A percentile compares a stretch with the other conserved stretches of the same genome.
phyloP scores from a whole-genome alignment of 495 filamentous ascomycete species.

The Parachaetomium inaequale region DNA sequence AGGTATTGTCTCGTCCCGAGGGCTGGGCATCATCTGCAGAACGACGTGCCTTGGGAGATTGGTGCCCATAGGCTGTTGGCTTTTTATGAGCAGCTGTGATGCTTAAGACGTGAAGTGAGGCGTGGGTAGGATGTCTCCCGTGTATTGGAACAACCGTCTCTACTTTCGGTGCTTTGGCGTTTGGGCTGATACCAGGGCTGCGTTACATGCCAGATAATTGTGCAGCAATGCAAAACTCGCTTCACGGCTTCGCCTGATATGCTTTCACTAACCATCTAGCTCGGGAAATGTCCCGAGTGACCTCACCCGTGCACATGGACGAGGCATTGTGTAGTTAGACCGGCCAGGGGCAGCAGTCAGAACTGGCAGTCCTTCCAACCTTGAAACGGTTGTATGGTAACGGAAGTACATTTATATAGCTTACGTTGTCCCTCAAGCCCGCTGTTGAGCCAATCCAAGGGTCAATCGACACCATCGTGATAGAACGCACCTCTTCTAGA shows the following conservation, averaged over 20 bases:
- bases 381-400: too few relatives aligned
- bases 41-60: slow-evolving; percentile 41
- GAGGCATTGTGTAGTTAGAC: too few relatives aligned
- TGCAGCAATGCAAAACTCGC: not conserved
- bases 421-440: too few relatives aligned
- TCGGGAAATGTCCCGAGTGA: too few relatives aligned
- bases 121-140: not conserved
- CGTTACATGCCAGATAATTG: not conserved
- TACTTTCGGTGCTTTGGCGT: not conserved
- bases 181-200: not conserved
- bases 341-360: too few relatives aligned
- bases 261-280: too few relatives aligned
- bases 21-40: slow-evolving; percentile 47
- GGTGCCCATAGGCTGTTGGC: slow-evolving; percentile 38
- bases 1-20: slow-evolving; percentile 34
- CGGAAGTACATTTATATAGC: too few relatives aligned
- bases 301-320: too few relatives aligned
- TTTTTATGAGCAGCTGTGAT: slow-evolving; percentile 35
- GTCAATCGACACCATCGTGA: too few relatives aligned
- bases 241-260: not conserved
- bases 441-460: too few relatives aligned
- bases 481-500: too few relatives aligned
- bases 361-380: too few relatives aligned
- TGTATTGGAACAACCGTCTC: not conserved
- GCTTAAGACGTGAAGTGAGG: not conserved